These are phyloP conservation scores for Mortierella sp. DNA, from an alignment of 371 early-diverging fungal species.

Conservation along the genomic window DNA sequence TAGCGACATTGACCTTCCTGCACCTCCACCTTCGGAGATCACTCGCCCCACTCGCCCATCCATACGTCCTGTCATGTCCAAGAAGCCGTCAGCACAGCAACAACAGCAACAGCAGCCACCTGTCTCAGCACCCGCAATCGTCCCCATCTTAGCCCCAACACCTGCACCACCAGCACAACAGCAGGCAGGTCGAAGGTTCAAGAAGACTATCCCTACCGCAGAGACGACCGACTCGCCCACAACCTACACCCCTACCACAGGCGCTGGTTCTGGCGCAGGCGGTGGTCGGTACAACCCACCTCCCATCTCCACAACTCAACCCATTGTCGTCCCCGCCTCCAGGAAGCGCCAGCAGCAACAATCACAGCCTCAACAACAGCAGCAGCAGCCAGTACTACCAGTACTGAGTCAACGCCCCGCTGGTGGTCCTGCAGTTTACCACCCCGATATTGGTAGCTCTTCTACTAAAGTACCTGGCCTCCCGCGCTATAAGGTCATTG, in stretches of 20 bases:
- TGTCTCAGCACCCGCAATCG: neutral
- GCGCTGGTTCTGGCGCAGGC: neutral
- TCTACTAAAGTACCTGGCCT: neutral
- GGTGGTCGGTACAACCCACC: neutral
- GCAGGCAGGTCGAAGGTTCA: neutral
- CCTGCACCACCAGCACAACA: neutral
- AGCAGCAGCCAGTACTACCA: neutral
- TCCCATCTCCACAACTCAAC: neutral
- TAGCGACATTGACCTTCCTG: neutral
- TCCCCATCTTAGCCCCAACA: neutral
- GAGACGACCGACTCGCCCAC: constrained; percentile 11
- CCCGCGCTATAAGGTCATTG: constrained; percentile 12
- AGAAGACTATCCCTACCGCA: neutral
- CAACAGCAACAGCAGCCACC: neutral
- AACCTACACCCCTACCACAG: constrained; percentile 4
- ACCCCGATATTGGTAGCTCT: constrained; percentile 11
- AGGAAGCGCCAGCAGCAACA: neutral
- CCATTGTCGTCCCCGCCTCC: neutral
- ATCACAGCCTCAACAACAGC: neutral
- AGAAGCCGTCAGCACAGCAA: neutral
- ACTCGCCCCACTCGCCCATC: neutral
- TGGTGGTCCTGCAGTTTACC: constrained; percentile 7
- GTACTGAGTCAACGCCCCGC: neutral
- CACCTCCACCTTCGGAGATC: neutral
- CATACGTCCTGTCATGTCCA: neutral